These are phyloP conservation scores for Coemansia sp. DNA, from an alignment of 192 early-diverging fungal genomes.

Conservation along the genomic window DNA sequence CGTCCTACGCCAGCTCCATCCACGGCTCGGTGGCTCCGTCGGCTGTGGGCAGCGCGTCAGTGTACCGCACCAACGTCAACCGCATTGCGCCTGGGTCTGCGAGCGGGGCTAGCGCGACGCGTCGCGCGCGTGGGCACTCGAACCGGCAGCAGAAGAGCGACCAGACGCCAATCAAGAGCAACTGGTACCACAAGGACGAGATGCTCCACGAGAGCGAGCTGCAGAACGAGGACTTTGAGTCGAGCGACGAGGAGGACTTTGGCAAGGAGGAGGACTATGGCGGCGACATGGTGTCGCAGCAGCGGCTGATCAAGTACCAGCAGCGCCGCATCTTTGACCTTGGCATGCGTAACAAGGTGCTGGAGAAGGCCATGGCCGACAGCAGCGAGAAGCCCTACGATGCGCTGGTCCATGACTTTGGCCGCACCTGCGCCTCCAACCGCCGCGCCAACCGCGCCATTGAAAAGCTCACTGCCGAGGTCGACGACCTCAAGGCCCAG, in stretches of 20 bases:
- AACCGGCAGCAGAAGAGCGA: conserved; percentile 21
- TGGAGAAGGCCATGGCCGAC: conserved; percentile 27
- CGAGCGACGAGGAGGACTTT: conserved; percentile 56
- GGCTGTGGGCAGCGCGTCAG: conserved; percentile 29
- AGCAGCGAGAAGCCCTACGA: conserved; percentile 33
- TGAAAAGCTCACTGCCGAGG: conserved; percentile 23
- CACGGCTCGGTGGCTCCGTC: conserved; percentile 29
- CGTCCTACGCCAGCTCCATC: conserved; percentile 39
- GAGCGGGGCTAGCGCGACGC: conserved; percentile 30
- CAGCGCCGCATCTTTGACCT: conserved; percentile 53
- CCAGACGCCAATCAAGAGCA: conserved; percentile 49
- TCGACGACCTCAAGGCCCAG: conserved; percentile 15
- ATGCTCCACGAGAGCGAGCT: conserved; percentile 48
- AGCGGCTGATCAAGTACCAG: conserved; percentile 55
- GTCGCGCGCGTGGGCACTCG: conserved; percentile 26
- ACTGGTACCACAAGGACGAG: conserved; percentile 49
- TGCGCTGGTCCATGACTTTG: conserved; percentile 26
- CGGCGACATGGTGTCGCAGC: conserved; percentile 53
- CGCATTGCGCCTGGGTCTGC: conserved; percentile 30
- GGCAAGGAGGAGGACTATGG: conserved; percentile 34
- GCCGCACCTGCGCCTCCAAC: conserved; percentile 49
- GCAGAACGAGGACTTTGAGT: conserved; percentile 47
- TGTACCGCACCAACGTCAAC: conserved; percentile 4
- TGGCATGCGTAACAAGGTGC: conserved; percentile 40
- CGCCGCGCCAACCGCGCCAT: conserved; percentile 43